These are phyloP conservation scores for Salix exigua DNA, from an alignment of 345 rosid species.

Conservation along the genomic window DNA sequence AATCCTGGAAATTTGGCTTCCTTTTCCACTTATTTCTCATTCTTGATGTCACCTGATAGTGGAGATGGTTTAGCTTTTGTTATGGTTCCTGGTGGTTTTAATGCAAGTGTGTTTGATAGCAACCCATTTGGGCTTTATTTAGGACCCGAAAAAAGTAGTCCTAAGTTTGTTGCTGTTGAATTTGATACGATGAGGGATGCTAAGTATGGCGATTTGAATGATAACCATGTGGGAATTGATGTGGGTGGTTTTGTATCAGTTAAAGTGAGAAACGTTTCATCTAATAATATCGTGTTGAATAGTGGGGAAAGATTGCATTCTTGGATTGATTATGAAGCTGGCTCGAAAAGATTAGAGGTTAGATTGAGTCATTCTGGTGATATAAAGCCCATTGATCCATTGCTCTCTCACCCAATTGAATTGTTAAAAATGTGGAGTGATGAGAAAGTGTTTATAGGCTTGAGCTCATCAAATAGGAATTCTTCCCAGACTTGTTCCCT, in stretches of 20 bases:
- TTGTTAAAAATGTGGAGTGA: constrained; percentile 51
- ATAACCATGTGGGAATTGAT: constrained; percentile 48
- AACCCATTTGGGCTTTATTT: constrained; percentile 48
- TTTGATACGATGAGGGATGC: constrained; percentile 43
- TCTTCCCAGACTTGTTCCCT: constrained; percentile 47
- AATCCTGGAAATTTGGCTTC: constrained; percentile 40
- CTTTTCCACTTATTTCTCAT: constrained; percentile 61
- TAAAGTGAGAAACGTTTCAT: constrained; percentile 40
- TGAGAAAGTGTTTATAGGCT: constrained; percentile 49
- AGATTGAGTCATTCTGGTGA: constrained; percentile 46
- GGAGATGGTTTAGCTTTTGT: constrained; percentile 69
- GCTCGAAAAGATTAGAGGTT: constrained; percentile 60
- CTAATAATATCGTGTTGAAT: constrained; percentile 32
- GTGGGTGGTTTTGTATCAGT: constrained; percentile 47
- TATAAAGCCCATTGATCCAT: constrained; percentile 40
- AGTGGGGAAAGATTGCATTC: constrained; percentile 45
- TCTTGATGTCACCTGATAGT: constrained; percentile 39
- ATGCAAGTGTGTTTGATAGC: constrained; percentile 29
- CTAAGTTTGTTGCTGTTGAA: constrained; percentile 44
- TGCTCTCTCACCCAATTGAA: constrained; percentile 45
- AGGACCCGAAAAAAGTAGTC: constrained; percentile 20
- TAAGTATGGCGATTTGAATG: constrained; percentile 40
- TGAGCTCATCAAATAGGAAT: constrained; percentile 56
- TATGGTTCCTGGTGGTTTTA: constrained; percentile 49
- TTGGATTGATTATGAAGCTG: constrained; percentile 65